phyloP scores from a whole-genome alignment of 441 rosid species.

The Euphorbia corollata region DNA sequence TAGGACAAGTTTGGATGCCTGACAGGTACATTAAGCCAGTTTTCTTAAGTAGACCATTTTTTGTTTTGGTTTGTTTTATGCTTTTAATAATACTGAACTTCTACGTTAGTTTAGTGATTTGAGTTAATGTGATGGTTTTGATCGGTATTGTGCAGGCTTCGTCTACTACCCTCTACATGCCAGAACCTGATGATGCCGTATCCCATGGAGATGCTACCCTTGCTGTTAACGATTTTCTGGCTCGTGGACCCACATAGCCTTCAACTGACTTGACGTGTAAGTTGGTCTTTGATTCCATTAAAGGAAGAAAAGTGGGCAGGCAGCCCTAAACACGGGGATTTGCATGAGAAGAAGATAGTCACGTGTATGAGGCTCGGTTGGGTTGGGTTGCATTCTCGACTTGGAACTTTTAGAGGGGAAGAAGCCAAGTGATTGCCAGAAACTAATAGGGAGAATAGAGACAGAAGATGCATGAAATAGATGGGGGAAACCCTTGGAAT shows the following conservation, averaged over 20 bases:
- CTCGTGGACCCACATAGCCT: conserved; percentile 44
- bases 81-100: too few species aligned
- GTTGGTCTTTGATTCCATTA: conserved; percentile 9
- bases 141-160: conserved; percentile 54
- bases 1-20: too few species aligned
- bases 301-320: conserved; percentile 6
- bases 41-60: too few species aligned
- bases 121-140: background rate
- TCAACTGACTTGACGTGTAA: conserved; percentile 11
- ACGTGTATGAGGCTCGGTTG: background rate
- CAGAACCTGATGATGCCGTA: conserved; percentile 95
- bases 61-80: too few species aligned
- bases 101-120: background rate
- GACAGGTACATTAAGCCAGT: too few species aligned
- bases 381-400: conserved; percentile 2
- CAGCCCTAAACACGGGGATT: too few species aligned
- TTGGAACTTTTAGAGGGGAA: background rate
- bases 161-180: conserved; percentile 67
- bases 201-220: conserved; percentile 87
- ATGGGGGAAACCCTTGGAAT: conserved; percentile 2
- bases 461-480: background rate
- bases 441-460: conserved; percentile 11
- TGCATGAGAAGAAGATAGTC: too few species aligned
- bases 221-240: conserved; percentile 83
- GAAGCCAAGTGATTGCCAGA: conserved; percentile 13